Percentiles rank a stretch among this genome's conserved stretches.
Evolutionary conservation across 1,284 basidiomycete genomes (phyloP).

Genomic region (Veloporphyrellus conicus): DNA sequence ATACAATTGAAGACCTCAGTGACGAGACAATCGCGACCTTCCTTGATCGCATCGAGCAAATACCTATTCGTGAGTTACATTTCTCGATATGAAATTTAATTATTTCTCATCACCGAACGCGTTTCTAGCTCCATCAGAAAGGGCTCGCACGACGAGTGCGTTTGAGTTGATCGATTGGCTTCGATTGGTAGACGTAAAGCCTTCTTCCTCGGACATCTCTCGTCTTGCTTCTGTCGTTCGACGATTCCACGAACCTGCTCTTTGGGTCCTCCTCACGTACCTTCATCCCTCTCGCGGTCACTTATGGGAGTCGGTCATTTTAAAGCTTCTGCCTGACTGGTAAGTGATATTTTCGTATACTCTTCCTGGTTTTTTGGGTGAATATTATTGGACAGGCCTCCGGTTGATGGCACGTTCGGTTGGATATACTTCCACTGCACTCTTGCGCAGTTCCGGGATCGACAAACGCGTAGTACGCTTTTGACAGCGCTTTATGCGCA

Average conservation of each 20-base stretch:
- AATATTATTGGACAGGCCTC: constrained; percentile 8
- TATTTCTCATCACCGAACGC: background rate
- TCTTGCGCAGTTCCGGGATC: constrained; percentile 21
- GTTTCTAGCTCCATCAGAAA: constrained; percentile 35
- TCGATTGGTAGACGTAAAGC: constrained; percentile 41
- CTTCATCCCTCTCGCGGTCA: constrained; percentile 41
- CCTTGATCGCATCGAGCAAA: constrained; percentile 40
- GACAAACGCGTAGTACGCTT: constrained; percentile 25
- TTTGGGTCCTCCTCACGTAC: constrained; percentile 42
- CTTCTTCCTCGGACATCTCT: constrained; percentile 37
- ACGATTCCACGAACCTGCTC: constrained; percentile 40
- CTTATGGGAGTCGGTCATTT: constrained; percentile 38
- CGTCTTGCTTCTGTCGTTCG: constrained; percentile 40
- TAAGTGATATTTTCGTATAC: constrained; percentile 20
- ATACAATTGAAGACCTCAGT: background rate
- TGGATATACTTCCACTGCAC: constrained; percentile 44
- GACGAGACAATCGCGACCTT: constrained; percentile 36
- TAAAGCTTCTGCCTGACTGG: constrained; percentile 27
- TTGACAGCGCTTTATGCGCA: constrained; percentile 30
- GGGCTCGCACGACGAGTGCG: constrained; percentile 37
- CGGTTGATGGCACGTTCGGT: constrained; percentile 35
- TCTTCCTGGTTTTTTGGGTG: background rate
- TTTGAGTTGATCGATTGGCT: constrained; percentile 59
- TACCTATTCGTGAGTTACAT: constrained; percentile 39
- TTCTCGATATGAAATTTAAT: background rate